Evolutionary conservation across 306 rosid species (phyloP), one percentile per base, ranked within the genome.

Genomic region (Begonia fuchsioides): DNA sequence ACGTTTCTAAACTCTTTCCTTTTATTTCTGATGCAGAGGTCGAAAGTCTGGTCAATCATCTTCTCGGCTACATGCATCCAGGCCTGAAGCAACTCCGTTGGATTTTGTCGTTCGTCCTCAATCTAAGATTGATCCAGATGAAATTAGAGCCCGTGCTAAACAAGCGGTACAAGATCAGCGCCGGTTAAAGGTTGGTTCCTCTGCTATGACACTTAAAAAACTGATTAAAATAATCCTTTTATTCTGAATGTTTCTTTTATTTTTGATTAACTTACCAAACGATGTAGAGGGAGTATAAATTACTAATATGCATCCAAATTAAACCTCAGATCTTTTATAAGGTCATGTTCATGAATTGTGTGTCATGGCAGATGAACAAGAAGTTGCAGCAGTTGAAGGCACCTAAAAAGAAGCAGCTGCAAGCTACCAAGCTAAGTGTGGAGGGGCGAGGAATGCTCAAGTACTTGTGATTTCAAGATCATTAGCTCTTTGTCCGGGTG

Each of bases 381-480:
- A 92, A 92, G 72, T 74, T 92, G 65, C 98, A 92, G 77, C 94
- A 92, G 63, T 71, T 92, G 65, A 85, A 87, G 69, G 96, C 93
- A 15, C 98, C 98, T 0, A 86, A 85, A 60, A 92, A 86, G 78
- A 92, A 54, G 76, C 93, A 77, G 68, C 96, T 92, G 53, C 96
- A 92, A 67, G 98, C 98, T 53, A 92, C 94, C 52, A 92, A 77
- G 51, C 68, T 92, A 43, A 92, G 98, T 6, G 96, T 86, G 26
- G 98, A 92, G 71, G 98, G 96, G 52, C 98, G 98, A 38, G 96
- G 94, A 1, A 92, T 92, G 98, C 15, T 76, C 54, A 92, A 92
- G 53, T 92, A 92, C 63, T 63, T 92, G 68, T 87, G 45, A 60
- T 32, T n/a, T n/a, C n/a, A n/a, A 26, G 35, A 26, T 26, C 35